These are phyloP conservation scores for Ophiostoma pallidulum DNA, from an alignment of 2,329 filamentous ascomycete genomes.

Conservation along the genomic window DNA sequence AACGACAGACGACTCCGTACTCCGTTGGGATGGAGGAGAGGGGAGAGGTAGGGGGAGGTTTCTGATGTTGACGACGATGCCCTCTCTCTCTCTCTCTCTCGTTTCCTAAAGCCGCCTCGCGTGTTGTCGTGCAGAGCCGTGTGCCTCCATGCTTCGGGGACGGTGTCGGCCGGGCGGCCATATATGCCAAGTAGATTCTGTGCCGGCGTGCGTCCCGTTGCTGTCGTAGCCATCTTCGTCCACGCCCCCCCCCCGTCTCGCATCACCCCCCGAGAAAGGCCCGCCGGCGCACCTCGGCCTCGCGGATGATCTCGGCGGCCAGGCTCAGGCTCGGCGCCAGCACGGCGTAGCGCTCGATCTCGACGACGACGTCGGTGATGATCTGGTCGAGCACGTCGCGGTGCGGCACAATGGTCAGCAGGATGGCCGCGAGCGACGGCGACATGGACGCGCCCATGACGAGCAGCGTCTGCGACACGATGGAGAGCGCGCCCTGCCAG, in stretches of 20 bases:
- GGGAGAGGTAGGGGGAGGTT: too few species aligned
- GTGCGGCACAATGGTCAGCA: conserved; percentile 47
- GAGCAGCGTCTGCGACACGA: conserved; percentile 71
- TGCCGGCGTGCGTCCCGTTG: background rate
- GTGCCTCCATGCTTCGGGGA: too few species aligned
- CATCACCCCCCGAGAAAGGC: conserved; percentile 46
- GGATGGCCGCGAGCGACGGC: conserved; percentile 56
- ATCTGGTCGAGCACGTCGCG: conserved; percentile 61
- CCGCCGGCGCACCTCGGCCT: conserved; percentile 64
- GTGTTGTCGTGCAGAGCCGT: too few species aligned
- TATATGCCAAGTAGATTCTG: background rate
- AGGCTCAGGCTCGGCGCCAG: conserved; percentile 67
- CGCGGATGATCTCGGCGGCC: conserved; percentile 70
- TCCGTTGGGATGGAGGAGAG: too few species aligned
- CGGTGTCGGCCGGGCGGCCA: too few species aligned
- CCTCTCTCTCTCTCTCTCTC: too few species aligned
- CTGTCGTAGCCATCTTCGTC: too few species aligned
- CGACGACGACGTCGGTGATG: conserved; percentile 66
- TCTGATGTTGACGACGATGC: too few species aligned
- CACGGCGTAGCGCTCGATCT: conserved; percentile 64
- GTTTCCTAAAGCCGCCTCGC: too few species aligned
- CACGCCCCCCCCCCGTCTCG: background rate
- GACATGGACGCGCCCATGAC: conserved; percentile 82
- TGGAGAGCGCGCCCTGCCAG: conserved; percentile 75
- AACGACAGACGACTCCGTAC: background rate